Base-by-base conservation (phyloP, 2,329 filamentous ascomycete genomes). In the Plectosphaerella sp. region DNA sequence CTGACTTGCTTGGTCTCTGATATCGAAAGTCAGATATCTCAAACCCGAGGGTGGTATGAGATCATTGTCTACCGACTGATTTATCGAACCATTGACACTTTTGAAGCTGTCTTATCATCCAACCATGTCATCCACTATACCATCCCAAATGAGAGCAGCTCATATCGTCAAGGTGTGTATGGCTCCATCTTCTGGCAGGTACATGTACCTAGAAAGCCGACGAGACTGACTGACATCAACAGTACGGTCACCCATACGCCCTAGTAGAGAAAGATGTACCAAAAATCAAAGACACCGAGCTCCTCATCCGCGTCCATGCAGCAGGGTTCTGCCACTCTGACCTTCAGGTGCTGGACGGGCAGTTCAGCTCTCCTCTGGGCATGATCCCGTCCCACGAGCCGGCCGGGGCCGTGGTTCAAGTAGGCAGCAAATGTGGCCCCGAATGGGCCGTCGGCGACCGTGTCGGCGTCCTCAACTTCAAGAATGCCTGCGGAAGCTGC, bases 271-370 rank as follows among this genome's bases (percentile, higher is more conserved):
- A 50, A 16, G 51, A 54, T 14, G 50, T 61, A 0, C 67, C 67
- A 4, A 28, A 41, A 5, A 59, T 65, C 28, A 56, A 52, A 22
- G 58, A 60, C 10, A 45, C 59, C 46, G 63, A 68, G 20, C 58
- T 70, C 4, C 61, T 70, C 16, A 52, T 71, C 51, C 58, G 59
- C 25, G 56, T 70, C 43, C 55, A 65, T 28, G 68, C 67, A 3
- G 67, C 68, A 7, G 64, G 67, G 1, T 70, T 69, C 56, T 70
- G 68, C 50, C 68, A 70, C 47, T 69, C 68, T 3, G 68, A 70
- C 45, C 55, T 67, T 9, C 68, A 70, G 50, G 67, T 67, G 9
- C 52, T 66, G 1, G 62, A 65, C 9, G 67, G 68, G 10, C 61
- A 67, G 18, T 69, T 66, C 52, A 49, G 51, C 3, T 62, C 63